Percentiles rank a stretch among this genome's conserved stretches.
Evolutionary conservation across 768 basidiomycete species (phyloP).

Genomic region (Tremella yokohamensis): DNA sequence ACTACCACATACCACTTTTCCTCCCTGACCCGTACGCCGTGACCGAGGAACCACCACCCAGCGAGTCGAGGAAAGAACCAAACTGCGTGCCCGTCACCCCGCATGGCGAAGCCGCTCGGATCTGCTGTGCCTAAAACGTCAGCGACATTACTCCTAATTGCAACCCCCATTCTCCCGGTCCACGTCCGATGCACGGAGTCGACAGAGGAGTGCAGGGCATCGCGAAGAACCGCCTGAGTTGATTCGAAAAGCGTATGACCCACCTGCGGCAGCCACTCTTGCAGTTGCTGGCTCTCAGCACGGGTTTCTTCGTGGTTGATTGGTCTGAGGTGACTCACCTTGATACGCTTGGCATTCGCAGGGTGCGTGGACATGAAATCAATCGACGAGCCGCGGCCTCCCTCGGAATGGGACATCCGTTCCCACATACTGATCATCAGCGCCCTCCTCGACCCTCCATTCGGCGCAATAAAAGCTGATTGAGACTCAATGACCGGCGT

Average conservation of each 20-base stretch:
- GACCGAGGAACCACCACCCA: slow-evolving; percentile 5
- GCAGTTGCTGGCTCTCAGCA: slow-evolving; percentile 27
- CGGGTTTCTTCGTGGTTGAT: background rate
- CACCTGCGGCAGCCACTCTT: slow-evolving; percentile 48
- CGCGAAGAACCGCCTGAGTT: background rate
- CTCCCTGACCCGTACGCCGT: no score
- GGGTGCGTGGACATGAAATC: slow-evolving; percentile 83
- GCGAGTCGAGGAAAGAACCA: slow-evolving; percentile 41
- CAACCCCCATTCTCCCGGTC: no score
- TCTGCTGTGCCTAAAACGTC: slow-evolving; percentile 33
- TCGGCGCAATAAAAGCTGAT: no score
- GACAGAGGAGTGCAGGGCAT: no score
- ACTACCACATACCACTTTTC: no score
- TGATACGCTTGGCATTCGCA: slow-evolving; percentile 64
- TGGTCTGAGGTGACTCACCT: slow-evolving; percentile 56
- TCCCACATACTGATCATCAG: slow-evolving; percentile 62
- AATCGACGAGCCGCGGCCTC: slow-evolving; percentile 44
- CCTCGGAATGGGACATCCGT: slow-evolving; percentile 62
- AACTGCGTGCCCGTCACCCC: slow-evolving; percentile 38
- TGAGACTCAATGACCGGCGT: no score
- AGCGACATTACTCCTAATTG: background rate
- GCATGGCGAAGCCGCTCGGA: slow-evolving; percentile 45
- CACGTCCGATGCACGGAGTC: no score
- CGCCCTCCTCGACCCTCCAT: background rate
- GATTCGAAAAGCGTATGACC: background rate